Base-by-base conservation (phyloP, 495 filamentous ascomycete species). In the Neurospora pannonica region DNA sequence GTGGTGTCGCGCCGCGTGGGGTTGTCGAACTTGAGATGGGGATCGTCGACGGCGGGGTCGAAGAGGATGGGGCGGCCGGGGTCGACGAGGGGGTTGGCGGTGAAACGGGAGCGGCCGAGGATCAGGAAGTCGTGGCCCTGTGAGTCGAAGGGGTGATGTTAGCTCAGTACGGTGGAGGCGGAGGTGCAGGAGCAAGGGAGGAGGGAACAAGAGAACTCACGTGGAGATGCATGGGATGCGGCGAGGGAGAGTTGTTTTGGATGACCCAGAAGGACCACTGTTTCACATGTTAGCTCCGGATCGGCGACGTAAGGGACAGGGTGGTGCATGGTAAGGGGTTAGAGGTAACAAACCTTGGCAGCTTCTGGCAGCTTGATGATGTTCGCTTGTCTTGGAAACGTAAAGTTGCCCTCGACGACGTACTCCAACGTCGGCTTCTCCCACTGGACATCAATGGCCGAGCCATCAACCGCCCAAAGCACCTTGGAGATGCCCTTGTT, bases 121-220 rank as follows among this genome's bases (percentile, higher is more conserved):
- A 90, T 79, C 60, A 78, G 83, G 81, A 90, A 91, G 75, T 90
- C 84, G 75, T 91, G 85, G 24, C 87, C 87, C 54, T 62, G 13
- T 46, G 40, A 9, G 9, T 24, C n/a, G 46, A 54, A 43, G 46
- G 24, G 13, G 0, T 60, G 48, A 31, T 17, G 24, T 62, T 62
- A 62, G 48, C 5, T 6, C 2, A 21, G 42, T 40, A 17, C 4
- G 39, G 2, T 3, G 42, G 46, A 48, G n/a, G 21, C 3, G 43
- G n/a, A 21, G n/a, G 43, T 24, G 46, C 3, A 62, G 4, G 46
- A 28, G 24, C 24, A 62, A 62, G 48, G 48, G 48, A 62, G 48
- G 24, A 28, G 48, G 24, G 10, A 24, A 3, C 11, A 31, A 13
- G 1, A 28, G 1, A 28, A 31, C 54, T 62, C 54, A 62, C 88